Conservation (phyloP, 345 rosid genomes). For the Gossypium herbaceum region DNA sequence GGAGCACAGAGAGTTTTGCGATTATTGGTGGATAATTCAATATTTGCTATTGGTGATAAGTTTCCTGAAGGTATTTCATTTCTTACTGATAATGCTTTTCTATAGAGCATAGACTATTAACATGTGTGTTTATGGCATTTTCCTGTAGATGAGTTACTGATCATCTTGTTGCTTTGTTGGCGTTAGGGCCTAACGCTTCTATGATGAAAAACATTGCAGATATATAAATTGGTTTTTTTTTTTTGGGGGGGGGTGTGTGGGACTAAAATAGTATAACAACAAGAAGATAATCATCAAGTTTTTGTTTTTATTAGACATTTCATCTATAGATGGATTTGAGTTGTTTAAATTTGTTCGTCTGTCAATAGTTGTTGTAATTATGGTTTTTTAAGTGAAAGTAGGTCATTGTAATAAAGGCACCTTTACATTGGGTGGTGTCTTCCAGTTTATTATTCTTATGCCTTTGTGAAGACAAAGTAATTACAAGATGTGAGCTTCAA, state of each 20-base stretch:
- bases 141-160: not conserved
- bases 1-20: constrained; percentile 50
- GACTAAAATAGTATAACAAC: not conserved
- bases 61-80: constrained; percentile 50
- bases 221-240: not conserved
- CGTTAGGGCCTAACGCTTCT: not conserved
- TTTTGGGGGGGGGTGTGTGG: not conserved
- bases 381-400: not conserved
- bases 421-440: not conserved
- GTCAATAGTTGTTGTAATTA: not conserved
- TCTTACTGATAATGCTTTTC: constrained; percentile 7
- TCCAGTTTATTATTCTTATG: not conserved
- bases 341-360: not conserved
- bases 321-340: too few relatives aligned
- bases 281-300: not conserved
- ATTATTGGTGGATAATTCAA: constrained; percentile 46
- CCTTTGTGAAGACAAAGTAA: not conserved
- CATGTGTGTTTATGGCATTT: not conserved
- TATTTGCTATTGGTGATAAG: constrained; percentile 48
- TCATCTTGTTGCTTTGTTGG: not conserved
- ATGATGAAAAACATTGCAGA: not conserved
- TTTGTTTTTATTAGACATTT: too few relatives aligned
- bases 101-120: not conserved
- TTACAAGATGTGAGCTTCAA: not conserved
- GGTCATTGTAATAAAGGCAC: not conserved